phyloP scores from a whole-genome alignment of 73 alveolate species.

The Blepharisma stoltei region DNA sequence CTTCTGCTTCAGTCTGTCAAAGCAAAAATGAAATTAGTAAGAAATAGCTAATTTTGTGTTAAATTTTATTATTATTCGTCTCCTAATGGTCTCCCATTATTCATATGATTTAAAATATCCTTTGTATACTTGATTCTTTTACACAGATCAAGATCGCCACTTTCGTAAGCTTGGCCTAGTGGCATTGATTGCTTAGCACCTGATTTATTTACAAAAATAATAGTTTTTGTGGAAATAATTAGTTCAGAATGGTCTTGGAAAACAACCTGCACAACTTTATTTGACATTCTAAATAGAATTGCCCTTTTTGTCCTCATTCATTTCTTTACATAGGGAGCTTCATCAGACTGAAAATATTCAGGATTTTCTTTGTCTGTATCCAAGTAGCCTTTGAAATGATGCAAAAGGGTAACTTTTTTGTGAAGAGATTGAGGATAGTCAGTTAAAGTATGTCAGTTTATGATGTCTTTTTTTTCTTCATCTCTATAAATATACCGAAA shows the following conservation, averaged over 20 bases:
- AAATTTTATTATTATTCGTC: no score
- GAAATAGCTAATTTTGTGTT: no score
- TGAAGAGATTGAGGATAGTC: slow-evolving; percentile 46
- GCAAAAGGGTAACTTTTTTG: slow-evolving; percentile 45
- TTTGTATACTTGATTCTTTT: slow-evolving; percentile 81
- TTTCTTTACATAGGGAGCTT: slow-evolving; percentile 59
- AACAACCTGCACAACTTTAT: slow-evolving; percentile 82
- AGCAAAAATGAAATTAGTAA: no score
- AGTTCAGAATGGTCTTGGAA: slow-evolving; percentile 92
- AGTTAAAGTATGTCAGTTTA: slow-evolving; percentile 29
- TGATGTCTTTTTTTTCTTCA: slow-evolving; percentile 61
- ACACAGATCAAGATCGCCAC: slow-evolving; percentile 79
- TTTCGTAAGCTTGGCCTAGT: slow-evolving; percentile 71
- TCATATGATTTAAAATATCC: slow-evolving; percentile 86
- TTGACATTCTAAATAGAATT: slow-evolving; percentile 82
- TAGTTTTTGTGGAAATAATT: slow-evolving; percentile 68
- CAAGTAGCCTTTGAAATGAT: slow-evolving; percentile 52
- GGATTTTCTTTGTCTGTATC: slow-evolving; percentile 41
- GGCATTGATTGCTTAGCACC: slow-evolving; percentile 72
- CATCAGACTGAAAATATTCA: slow-evolving; percentile 33
- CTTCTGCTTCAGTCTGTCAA: no score
- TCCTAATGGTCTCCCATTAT: no score
- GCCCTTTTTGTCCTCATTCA: slow-evolving; percentile 90
- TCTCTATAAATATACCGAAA: slow-evolving; percentile 46
- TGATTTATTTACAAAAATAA: slow-evolving; percentile 86